Evolutionary conservation across 140 eudicot species (phyloP).

Genomic region (Senecio squalidus): DNA sequence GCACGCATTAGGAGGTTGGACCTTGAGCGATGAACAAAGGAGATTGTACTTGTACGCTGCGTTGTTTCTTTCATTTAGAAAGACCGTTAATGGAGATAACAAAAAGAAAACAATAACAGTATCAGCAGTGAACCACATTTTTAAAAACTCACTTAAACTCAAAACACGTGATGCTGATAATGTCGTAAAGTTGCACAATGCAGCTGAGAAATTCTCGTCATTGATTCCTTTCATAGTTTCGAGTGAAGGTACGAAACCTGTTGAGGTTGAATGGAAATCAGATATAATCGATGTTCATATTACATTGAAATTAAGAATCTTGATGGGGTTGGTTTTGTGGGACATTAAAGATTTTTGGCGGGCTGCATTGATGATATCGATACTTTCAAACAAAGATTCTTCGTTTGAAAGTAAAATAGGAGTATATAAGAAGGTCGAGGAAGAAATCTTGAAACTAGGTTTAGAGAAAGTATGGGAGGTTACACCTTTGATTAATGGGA

Average conservation of each 20-base stretch:
- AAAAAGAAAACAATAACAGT: constrained; percentile 59
- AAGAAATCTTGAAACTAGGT: constrained; percentile 10
- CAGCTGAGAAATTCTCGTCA: constrained; percentile 42
- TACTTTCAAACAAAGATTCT: constrained; percentile 9
- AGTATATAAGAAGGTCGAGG: constrained; percentile 4
- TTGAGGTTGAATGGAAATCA: constrained; percentile 44
- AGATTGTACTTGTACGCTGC: constrained; percentile 66
- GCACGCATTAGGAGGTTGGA: constrained; percentile 39
- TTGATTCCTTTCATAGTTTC: constrained; percentile 47
- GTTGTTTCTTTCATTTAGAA: constrained; percentile 51
- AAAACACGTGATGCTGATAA: constrained; percentile 70
- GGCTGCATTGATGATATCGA: constrained; percentile 50
- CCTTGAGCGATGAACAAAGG: constrained; percentile 52
- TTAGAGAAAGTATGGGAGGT: constrained; percentile 18
- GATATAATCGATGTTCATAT: constrained; percentile 49
- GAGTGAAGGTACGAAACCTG: constrained; percentile 30
- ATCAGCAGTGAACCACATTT: constrained; percentile 35
- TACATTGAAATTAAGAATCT: constrained; percentile 46
- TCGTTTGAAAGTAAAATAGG: neutral
- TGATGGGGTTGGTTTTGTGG: constrained; percentile 58
- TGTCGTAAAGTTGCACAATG: constrained; percentile 26
- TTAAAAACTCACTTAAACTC: constrained; percentile 60
- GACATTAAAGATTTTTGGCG: constrained; percentile 87
- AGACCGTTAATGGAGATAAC: constrained; percentile 35
- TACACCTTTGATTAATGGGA: constrained; percentile 6